Percentiles rank a stretch among this genome's conserved stretches.
Evolutionary conservation across 441 rosid genomes (phyloP).

Genomic region (Isatis lusitanica): DNA sequence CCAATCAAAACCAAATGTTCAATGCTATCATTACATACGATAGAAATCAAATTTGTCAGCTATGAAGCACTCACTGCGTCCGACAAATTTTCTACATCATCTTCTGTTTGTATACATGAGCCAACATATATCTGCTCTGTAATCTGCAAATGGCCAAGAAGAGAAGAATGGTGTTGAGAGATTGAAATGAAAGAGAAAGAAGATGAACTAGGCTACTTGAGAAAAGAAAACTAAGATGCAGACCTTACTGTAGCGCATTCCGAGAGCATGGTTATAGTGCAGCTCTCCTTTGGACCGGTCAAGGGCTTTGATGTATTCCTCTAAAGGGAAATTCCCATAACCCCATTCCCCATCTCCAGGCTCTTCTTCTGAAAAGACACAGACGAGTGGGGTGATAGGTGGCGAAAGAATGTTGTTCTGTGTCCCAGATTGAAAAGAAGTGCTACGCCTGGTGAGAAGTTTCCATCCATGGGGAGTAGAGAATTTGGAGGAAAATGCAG

Average conservation of each 20-base stretch:
- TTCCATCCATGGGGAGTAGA: constrained; percentile 57
- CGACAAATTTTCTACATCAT: constrained; percentile 68
- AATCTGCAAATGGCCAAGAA: constrained; percentile 50
- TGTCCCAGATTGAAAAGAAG: constrained; percentile 34
- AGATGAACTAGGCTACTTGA: not conserved
- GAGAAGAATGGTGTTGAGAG: constrained; percentile 11
- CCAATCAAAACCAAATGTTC: constrained; percentile 8
- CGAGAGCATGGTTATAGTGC: constrained; percentile 79
- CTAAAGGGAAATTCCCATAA: constrained; percentile 83
- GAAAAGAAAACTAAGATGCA: constrained; percentile 17
- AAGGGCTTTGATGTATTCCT: constrained; percentile 87
- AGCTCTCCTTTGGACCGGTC: constrained; percentile 92
- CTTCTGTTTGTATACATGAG: constrained; percentile 82
- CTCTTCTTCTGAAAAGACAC: constrained; percentile 70
- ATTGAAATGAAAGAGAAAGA: constrained; percentile 3
- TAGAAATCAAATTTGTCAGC: not conserved
- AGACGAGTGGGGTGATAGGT: constrained; percentile 54
- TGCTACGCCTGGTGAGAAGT: constrained; percentile 49
- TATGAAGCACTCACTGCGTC: constrained; percentile 49
- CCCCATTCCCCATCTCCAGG: constrained; percentile 91
- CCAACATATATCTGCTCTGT: constrained; percentile 92
- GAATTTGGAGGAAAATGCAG: constrained; percentile 74
- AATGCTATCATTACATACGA: not conserved
- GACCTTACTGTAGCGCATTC: constrained; percentile 93
- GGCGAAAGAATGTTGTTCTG: constrained; percentile 45